A percentile compares a stretch with the other conserved stretches of the same genome.
These are phyloP conservation scores for Tripterygium wilfordii DNA, from an alignment of 177 flowering plant genomes.

Conservation along the genomic window DNA sequence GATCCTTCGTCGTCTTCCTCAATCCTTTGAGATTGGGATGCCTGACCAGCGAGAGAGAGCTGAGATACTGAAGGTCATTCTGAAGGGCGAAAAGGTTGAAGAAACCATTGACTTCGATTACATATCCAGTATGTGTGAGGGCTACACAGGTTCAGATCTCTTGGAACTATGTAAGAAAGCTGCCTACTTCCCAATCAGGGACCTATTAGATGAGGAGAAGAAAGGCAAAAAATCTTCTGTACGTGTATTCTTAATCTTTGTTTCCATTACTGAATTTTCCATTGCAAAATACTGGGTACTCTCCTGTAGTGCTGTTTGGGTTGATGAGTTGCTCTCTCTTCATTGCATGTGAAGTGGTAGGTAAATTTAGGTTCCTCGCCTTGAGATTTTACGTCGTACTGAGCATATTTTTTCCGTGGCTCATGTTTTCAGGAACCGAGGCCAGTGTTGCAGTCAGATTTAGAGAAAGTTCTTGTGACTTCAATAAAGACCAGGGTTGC, in stretches of 20 bases:
- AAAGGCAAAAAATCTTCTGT: conserved; percentile 47
- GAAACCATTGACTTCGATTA: conserved; percentile 53
- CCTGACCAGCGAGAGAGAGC: conserved; percentile 77
- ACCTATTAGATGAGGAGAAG: conserved; percentile 69
- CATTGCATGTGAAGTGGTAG: no score
- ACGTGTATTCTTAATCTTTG: conserved; percentile 18
- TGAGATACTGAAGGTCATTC: conserved; percentile 68
- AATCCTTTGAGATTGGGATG: conserved; percentile 89
- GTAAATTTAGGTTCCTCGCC: no score
- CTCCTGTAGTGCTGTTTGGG: no score
- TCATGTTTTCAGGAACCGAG: conserved; percentile 52
- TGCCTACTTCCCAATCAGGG: conserved; percentile 86
- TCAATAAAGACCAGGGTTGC: conserved; percentile 61
- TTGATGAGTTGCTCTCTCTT: no score
- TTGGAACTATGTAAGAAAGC: conserved; percentile 96
- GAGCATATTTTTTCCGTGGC: not conserved
- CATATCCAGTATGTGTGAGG: conserved; percentile 71
- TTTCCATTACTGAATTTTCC: not conserved
- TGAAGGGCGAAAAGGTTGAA: conserved; percentile 85
- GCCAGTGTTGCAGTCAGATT: conserved; percentile 61
- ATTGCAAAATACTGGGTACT: no score
- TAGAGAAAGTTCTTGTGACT: conserved; percentile 57
- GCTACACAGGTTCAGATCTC: conserved; percentile 93
- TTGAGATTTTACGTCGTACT: not conserved
- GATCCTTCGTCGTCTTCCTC: conserved; percentile 92